phyloP scores from a whole-genome alignment of 495 filamentous ascomycete species.

The Lophiostoma macrostomum region DNA sequence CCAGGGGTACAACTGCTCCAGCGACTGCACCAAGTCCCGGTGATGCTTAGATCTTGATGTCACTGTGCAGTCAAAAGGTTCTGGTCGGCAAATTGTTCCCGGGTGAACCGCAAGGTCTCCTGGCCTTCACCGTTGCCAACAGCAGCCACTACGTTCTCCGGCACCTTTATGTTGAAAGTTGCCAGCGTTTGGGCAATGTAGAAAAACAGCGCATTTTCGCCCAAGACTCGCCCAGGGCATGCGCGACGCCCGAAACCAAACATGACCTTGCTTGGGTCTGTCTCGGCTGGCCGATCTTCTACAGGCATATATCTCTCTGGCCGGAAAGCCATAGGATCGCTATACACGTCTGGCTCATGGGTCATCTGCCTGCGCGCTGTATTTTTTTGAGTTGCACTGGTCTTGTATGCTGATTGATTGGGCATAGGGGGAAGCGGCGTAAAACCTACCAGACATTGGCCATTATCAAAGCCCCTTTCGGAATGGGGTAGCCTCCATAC shows the following conservation, averaged over 20 bases:
- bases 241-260: slow-evolving; percentile 14
- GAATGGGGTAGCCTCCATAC: slow-evolving; percentile 21
- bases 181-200: slow-evolving; percentile 10
- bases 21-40: too few relatives aligned
- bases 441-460: slow-evolving; percentile 16
- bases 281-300: slow-evolving; percentile 3
- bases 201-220: background rate
- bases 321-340: slow-evolving; percentile 1
- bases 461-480: slow-evolving; percentile 16
- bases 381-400: too few relatives aligned
- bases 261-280: background rate
- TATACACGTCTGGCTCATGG: slow-evolving; percentile 7
- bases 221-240: slow-evolving; percentile 13
- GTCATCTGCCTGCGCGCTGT: too few relatives aligned
- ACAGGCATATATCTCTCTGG: background rate
- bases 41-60: too few relatives aligned
- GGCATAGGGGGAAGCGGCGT: too few relatives aligned
- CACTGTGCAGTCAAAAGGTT: too few relatives aligned
- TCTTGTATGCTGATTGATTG: too few relatives aligned
- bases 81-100: too few relatives aligned
- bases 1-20: too few relatives aligned
- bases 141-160: too few relatives aligned
- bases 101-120: too few relatives aligned
- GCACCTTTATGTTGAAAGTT: slow-evolving; percentile 2
- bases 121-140: too few relatives aligned